Evolutionary conservation across 306 rosid genomes (phyloP).

Genomic region (Inga leiocalycina): DNA sequence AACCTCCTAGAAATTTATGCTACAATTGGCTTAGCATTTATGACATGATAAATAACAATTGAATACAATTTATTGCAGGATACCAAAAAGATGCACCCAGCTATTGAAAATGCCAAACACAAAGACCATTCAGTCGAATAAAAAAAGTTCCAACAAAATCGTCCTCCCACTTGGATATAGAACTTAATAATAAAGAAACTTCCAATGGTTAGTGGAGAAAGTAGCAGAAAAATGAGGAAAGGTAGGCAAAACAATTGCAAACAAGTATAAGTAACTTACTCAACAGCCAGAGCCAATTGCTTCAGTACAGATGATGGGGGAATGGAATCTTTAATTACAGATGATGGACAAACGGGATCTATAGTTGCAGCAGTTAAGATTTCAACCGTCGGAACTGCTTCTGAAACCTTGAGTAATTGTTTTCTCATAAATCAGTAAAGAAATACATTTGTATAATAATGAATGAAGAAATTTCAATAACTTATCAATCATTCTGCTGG

Average conservation of each 20-base stretch:
- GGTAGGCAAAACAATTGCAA: constrained; percentile 6
- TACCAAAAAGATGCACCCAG: neutral
- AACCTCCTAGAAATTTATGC: neutral
- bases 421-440: constrained; percentile 32
- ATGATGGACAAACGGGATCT: constrained; percentile 56
- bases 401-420: constrained; percentile 53
- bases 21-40: constrained; percentile 21
- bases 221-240: constrained; percentile 22
- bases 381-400: constrained; percentile 66
- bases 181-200: constrained; percentile 25
- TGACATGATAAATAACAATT: constrained; percentile 29
- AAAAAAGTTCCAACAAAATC: neutral
- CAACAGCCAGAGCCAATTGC: constrained; percentile 86
- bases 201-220: constrained; percentile 16
- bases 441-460: constrained; percentile 22
- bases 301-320: constrained; percentile 72
- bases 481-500: constrained; percentile 1
- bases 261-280: constrained; percentile 66
- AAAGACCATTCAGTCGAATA: constrained; percentile 8
- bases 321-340: constrained; percentile 40
- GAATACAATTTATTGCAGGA: constrained; percentile 11
- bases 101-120: constrained; percentile 1
- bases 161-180: constrained; percentile 6
- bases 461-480: constrained; percentile 16
- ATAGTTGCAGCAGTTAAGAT: constrained; percentile 48